A percentile compares a stretch with the other conserved stretches of the same genome.
Conservation (phyloP, 1,284 basidiomycete genomes). For the Pascua sp. region DNA sequence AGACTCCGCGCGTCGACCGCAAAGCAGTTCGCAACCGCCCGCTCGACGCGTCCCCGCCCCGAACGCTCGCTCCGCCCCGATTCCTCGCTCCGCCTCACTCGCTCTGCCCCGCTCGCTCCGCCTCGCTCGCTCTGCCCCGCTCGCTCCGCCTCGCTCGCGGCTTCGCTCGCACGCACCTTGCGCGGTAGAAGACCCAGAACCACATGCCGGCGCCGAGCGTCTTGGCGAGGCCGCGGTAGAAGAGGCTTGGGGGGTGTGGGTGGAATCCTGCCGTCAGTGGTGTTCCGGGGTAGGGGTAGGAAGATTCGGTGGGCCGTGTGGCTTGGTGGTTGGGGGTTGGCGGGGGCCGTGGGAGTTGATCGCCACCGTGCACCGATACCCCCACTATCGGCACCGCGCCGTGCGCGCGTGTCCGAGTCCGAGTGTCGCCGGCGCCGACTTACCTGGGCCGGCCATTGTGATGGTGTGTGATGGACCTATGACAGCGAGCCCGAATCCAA, state of each 20-base stretch:
- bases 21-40: too few species aligned
- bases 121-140: too few species aligned
- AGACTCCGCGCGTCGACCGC: too few species aligned
- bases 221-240: constrained; percentile 74
- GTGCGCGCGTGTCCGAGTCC: too few species aligned
- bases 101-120: too few species aligned
- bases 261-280: constrained; percentile 61
- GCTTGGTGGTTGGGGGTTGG: not conserved
- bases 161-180: constrained; percentile 60
- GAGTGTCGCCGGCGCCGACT: not conserved
- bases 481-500: too few species aligned
- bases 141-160: not conserved
- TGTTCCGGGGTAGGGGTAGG: too few species aligned
- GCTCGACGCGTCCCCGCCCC: not conserved
- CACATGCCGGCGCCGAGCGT: constrained; percentile 87
- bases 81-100: too few species aligned
- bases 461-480: not conserved
- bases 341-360: not conserved
- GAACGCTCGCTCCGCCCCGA: too few species aligned
- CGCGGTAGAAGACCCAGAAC: constrained; percentile 96
- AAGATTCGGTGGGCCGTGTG: too few species aligned
- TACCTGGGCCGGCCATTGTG: constrained; percentile 36
- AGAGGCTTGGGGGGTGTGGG: constrained; percentile 74
- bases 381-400: too few species aligned
- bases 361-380: too few species aligned